phyloP scores from a whole-genome alignment of 352 stramenopile species.

The Phytophthora podocarpi region DNA sequence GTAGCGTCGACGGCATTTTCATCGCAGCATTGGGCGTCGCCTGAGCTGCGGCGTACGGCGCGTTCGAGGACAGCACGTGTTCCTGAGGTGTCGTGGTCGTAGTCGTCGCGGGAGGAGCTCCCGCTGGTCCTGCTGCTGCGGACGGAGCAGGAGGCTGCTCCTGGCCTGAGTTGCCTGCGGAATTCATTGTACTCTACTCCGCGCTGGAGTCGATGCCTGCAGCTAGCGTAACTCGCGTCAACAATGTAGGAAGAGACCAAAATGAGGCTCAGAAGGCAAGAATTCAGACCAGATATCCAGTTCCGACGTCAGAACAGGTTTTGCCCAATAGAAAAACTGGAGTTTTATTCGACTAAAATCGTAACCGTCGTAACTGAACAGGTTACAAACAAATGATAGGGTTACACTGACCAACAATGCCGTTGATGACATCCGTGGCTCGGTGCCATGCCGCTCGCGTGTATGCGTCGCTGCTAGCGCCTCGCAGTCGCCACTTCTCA shows the following conservation, averaged over 20 bases:
- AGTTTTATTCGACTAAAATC: too few species aligned
- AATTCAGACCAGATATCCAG: constrained; percentile 23
- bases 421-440: constrained; percentile 6
- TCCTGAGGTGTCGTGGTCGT: constrained; percentile 20
- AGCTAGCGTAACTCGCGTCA: too few species aligned
- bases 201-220: too few species aligned
- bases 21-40: constrained; percentile 36
- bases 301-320: background rate
- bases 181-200: constrained; percentile 5
- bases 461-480: constrained; percentile 2
- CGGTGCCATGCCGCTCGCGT: background rate
- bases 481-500: constrained; percentile 32
- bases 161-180: background rate
- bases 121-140: background rate
- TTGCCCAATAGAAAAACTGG: constrained; percentile 1
- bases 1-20: constrained; percentile 37
- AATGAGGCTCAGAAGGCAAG: background rate
- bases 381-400: too few species aligned
- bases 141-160: background rate
- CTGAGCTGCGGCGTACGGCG: constrained; percentile 45
- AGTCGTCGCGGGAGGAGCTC: background rate
- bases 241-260: background rate
- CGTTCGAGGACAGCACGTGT: constrained; percentile 18
- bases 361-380: background rate
- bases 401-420: constrained; percentile 11